These are phyloP conservation scores for Arabidopsis arenosa DNA, from an alignment of 345 rosid genomes.

Conservation along the genomic window DNA sequence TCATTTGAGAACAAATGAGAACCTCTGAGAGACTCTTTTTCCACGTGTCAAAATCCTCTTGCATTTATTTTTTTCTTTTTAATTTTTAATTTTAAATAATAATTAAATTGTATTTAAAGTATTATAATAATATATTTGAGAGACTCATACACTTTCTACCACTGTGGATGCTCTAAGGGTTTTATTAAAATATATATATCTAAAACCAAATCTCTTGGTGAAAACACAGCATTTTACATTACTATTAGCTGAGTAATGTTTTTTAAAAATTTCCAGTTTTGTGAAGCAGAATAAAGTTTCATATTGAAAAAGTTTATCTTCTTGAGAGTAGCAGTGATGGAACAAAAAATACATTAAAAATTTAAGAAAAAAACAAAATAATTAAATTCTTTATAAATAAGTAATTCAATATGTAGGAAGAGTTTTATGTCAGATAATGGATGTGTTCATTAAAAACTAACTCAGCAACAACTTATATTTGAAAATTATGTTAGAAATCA, in stretches of 20 bases:
- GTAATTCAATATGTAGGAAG: conserved; percentile 1
- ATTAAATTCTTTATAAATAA: too few species aligned
- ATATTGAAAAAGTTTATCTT: not conserved
- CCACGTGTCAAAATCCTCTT: too few species aligned
- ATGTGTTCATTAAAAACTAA: not conserved
- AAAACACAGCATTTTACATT: not conserved
- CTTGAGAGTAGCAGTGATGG: not conserved
- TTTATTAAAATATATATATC: not conserved
- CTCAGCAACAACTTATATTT: too few species aligned
- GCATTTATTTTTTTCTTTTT: too few species aligned
- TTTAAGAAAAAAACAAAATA: not conserved
- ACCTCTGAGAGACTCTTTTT: too few species aligned
- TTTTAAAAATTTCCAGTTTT: not conserved
- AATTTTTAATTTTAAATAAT: too few species aligned
- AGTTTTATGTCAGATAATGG: not conserved
- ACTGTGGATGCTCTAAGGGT: too few species aligned
- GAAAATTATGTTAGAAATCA: too few species aligned
- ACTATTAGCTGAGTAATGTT: not conserved
- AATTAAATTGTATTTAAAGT: too few species aligned
- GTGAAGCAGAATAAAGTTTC: not conserved
- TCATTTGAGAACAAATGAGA: too few species aligned
- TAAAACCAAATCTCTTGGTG: not conserved
- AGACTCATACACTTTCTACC: too few species aligned
- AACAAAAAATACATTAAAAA: not conserved
- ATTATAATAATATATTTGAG: too few species aligned